Evolutionary conservation across 352 stramenopile species (phyloP), one percentile per base, ranked within the genome.

Genomic region (Phytophthora sojae): DNA sequence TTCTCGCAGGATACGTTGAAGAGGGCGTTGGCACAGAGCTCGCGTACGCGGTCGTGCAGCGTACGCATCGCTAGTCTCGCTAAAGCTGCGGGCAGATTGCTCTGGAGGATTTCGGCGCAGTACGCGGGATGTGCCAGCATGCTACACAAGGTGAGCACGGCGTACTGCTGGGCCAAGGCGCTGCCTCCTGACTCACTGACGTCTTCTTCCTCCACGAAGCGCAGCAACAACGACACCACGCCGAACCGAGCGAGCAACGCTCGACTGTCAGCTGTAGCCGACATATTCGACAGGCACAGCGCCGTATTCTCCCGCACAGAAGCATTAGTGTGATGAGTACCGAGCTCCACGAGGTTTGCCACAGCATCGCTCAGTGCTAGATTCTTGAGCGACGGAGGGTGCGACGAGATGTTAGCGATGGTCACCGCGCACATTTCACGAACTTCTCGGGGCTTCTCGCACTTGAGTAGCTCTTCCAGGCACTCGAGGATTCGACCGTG

Each of bases 1-100:
- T 85, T 86, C 30, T 93, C 84, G 44, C 86, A 92, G 7, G 87
- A 95, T n/a, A 94, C 65, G 35, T 95, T 96, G 64, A 92, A 93
- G 1, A 95, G 73, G 19, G 84, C 84, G n/a, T 88, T 90, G 11
- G 84, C 81, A 26, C 85, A 94, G 4, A 95, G 71, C 26, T 95
- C 89, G 9, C 84, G 81, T 0, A 93, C 81, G 37, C 82, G 81
- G 29, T 93, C 81, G 45, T 80, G 56, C 17, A 85, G 68, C 11
- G 80, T 69, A 1, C 76, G 80, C 14, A 57, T 52, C 0, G 85
- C 79, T 15, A 93, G 67, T 1, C 65, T 76, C 1, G 85, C 81
- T 2, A 94, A 73, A 17, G 90, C 85, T 12, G 77, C 72, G 0
- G 82, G 77, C 4, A 93, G 75, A 60, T 93, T 91, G 66, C 77